Evolutionary conservation across 257 asterid genomes (phyloP).

Genomic region (Fraxinus anomala): DNA sequence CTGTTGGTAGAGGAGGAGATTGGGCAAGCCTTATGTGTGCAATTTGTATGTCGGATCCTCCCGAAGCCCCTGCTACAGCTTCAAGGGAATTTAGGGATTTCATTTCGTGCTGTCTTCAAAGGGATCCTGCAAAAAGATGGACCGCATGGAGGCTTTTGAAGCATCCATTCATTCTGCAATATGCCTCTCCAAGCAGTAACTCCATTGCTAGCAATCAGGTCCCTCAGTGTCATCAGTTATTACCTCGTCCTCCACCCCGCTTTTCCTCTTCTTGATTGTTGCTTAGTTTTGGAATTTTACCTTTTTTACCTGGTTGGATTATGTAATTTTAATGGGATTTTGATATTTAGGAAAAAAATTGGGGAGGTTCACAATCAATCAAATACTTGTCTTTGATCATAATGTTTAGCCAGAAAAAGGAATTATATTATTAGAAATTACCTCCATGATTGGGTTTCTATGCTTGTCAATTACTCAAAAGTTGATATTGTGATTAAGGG

Average conservation of each 20-base stretch:
- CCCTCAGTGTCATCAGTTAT: constrained; percentile 56
- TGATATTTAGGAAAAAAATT: background rate
- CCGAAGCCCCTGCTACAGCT: constrained; percentile 70
- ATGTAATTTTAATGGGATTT: constrained; percentile 22
- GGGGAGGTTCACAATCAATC: constrained; percentile 3
- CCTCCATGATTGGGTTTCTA: background rate
- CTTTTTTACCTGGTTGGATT: constrained; percentile 15
- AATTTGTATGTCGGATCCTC: constrained; percentile 86
- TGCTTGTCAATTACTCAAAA: background rate
- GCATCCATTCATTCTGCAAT: constrained; percentile 43
- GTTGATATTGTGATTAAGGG: background rate
- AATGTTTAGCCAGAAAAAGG: constrained; percentile 3
- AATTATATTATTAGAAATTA: constrained; percentile 1
- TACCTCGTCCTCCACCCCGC: constrained; percentile 75
- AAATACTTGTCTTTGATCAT: background rate
- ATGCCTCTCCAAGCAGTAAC: constrained; percentile 23
- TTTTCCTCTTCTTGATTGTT: constrained; percentile 54
- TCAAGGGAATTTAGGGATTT: constrained; percentile 60
- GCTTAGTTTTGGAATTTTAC: constrained; percentile 14
- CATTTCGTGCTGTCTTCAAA: constrained; percentile 46
- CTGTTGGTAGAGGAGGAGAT: constrained; percentile 79
- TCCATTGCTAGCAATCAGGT: constrained; percentile 27
- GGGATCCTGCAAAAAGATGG: constrained; percentile 48
- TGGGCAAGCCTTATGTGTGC: constrained; percentile 93
- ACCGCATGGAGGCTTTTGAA: constrained; percentile 37